These are phyloP conservation scores for Fusarium tanahbumbuense DNA, from an alignment of 2,329 filamentous ascomycete genomes.

Conservation along the genomic window DNA sequence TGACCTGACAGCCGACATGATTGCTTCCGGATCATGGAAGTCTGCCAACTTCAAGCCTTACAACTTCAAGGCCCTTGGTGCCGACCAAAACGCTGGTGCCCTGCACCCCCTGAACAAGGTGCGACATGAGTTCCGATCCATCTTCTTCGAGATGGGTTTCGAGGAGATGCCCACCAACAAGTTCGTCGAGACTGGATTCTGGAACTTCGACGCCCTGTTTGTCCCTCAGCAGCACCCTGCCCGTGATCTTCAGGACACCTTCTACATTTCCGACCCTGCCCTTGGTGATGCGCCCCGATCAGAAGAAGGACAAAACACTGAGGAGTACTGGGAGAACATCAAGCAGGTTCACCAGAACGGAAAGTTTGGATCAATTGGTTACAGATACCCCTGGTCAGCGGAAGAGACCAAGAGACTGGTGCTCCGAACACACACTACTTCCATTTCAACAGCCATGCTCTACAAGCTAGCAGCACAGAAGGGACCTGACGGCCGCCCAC, in stretches of 20 bases:
- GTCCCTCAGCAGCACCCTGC: slow-evolving; percentile 96
- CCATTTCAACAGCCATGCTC: slow-evolving; percentile 89
- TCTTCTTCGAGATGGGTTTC: slow-evolving; percentile 99
- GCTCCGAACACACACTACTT: slow-evolving; percentile 94
- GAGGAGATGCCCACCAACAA: slow-evolving; percentile 96
- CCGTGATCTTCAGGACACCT: slow-evolving; percentile 96
- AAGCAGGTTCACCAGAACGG: slow-evolving; percentile 88
- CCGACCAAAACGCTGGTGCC: slow-evolving; percentile 70
- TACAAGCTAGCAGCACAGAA: slow-evolving; percentile 88
- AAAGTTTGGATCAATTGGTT: slow-evolving; percentile 94
- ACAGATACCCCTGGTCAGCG: slow-evolving; percentile 92
- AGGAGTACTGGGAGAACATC: slow-evolving; percentile 89
- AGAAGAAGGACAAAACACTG: slow-evolving; percentile 74
- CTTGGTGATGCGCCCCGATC: slow-evolving; percentile 75
- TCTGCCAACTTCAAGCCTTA: slow-evolving; percentile 86
- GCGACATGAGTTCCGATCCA: slow-evolving; percentile 92
- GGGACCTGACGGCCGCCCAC: slow-evolving; percentile 73
- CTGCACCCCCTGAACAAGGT: slow-evolving; percentile 89
- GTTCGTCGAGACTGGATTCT: slow-evolving; percentile 97
- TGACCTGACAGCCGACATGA: slow-evolving; percentile 93
- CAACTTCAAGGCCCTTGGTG: slow-evolving; percentile 78
- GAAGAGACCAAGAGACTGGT: slow-evolving; percentile 90
- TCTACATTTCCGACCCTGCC: slow-evolving; percentile 94
- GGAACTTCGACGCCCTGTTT: slow-evolving; percentile 98
- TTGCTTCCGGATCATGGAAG: slow-evolving; percentile 90